Evolutionary conservation across 164 flowering plant species (phyloP).

Genomic region (Liquidambar formosana): DNA sequence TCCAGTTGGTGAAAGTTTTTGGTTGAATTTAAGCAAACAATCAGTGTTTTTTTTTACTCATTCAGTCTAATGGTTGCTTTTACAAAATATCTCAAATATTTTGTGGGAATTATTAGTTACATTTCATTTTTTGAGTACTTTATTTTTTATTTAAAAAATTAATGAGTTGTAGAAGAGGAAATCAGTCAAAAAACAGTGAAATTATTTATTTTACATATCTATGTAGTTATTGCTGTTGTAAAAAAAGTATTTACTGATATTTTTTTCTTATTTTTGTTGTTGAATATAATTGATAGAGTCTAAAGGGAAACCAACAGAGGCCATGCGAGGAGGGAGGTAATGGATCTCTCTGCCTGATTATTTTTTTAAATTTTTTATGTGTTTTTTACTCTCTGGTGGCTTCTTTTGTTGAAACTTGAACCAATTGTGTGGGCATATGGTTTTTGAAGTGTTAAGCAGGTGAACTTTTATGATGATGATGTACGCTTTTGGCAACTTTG

Average conservation of each 20-base stretch:
- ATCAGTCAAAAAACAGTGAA: too few species aligned
- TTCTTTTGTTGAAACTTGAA: slow-evolving; percentile 12
- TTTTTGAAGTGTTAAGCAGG: slow-evolving; percentile 90
- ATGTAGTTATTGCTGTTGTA: too few species aligned
- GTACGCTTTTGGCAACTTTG: slow-evolving; percentile 97
- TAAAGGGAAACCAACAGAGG: slow-evolving; percentile 91
- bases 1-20: too few species aligned
- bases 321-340: slow-evolving; percentile 98
- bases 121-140: too few species aligned
- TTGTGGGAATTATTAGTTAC: too few species aligned
- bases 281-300: slow-evolving; percentile 44
- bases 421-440: slow-evolving; percentile 9
- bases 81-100: too few species aligned
- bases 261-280: neutral
- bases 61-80: too few species aligned
- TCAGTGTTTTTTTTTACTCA: too few species aligned
- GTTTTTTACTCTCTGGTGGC: neutral
- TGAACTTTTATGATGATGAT: slow-evolving; percentile 90
- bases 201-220: too few species aligned
- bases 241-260: neutral
- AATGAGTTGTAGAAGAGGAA: too few species aligned
- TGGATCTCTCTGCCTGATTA: slow-evolving; percentile 12
- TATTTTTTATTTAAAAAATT: too few species aligned
- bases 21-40: too few species aligned
- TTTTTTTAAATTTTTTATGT: neutral